Conservation (phyloP, 2,329 filamentous ascomycete species). For the Colletotrichum sp. region DNA sequence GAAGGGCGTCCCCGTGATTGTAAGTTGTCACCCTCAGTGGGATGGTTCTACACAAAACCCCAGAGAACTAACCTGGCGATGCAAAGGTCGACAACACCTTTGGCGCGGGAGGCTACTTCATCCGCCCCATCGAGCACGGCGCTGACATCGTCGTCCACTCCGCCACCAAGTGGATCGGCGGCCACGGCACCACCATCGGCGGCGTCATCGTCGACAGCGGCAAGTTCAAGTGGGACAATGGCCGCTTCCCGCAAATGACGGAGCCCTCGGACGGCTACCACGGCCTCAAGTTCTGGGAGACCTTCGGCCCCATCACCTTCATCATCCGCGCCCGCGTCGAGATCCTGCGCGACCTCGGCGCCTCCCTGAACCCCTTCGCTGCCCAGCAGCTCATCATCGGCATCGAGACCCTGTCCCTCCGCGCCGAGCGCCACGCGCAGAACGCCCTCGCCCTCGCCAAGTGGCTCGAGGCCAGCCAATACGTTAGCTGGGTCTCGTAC, state of each 20-base stretch:
- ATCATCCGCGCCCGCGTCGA: conserved; percentile 88
- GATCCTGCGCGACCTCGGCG: conserved; percentile 85
- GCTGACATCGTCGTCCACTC: conserved; percentile 95
- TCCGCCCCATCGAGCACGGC: conserved; percentile 85
- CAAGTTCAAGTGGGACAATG: conserved; percentile 90
- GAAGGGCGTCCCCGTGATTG: conserved; percentile 70
- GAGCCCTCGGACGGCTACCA: conserved; percentile 91
- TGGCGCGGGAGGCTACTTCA: conserved; percentile 88
- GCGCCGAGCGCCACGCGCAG: conserved; percentile 83
- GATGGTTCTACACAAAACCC: too few relatives aligned
- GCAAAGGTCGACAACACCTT: conserved; percentile 86
- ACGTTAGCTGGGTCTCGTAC: conserved; percentile 94
- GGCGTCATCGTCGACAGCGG: conserved; percentile 87
- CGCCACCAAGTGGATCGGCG: conserved; percentile 96
- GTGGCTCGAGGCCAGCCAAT: conserved; percentile 82
- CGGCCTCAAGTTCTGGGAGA: conserved; percentile 93
- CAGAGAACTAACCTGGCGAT: neutral
- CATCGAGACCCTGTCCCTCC: conserved; percentile 86
- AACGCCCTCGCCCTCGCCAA: conserved; percentile 82
- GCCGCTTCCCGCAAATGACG: conserved; percentile 90
- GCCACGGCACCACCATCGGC: conserved; percentile 90
- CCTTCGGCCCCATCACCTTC: conserved; percentile 83
- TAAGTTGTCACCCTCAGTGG: conserved; percentile 33
- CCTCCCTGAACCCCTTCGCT: conserved; percentile 84
- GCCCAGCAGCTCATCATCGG: conserved; percentile 92